Base-by-base conservation (phyloP, 2,329 filamentous ascomycete genomes). In the Alternaria tenuissima region DNA sequence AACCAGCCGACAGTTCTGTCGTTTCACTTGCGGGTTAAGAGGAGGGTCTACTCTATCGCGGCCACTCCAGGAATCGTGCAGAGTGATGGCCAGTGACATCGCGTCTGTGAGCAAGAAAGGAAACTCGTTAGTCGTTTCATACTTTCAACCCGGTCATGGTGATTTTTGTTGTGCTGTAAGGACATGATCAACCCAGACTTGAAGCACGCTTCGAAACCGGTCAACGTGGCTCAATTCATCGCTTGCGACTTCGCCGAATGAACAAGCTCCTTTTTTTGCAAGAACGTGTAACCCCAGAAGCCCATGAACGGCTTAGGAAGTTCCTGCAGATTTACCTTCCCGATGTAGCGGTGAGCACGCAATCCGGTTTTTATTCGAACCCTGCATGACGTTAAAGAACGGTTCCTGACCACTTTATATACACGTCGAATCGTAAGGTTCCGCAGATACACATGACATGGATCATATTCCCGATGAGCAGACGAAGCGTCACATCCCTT, bases 261-360 rank as follows among this genome's bases (percentile, higher is more conserved):
- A 24, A 22, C 30, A 9, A 14, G 7, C 24, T 26, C 7, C 16
- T 30, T 49, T 34, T 5, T 49, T 14, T 49, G 22, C 24, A 22
- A 20, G 5, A 11, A 22, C 7, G 32, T 49, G 30, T 49, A n/a
- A 22, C 22, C 36, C 46, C 18, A 36, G 22, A 12, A 36, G 22
- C 32, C n/a, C 14, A 20, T 11, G 8, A n/a, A 18, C 20, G 46
- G 22, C 46, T 49, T 36, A 30, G 16, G 20, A 14, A 38, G 16
- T 49, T 30, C 20, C 46, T 36, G 46, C 46, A 49, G 22, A 49
- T 14, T 34, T 16, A 38, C 46, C 46, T 49, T 49, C 32, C 20
- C 32, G 30, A 38, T 49, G n/a, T 30, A 49, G 46, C 46, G 46
- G 46, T 49, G 30, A 49, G 46, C 12, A 24, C 30, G 46, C 46